phyloP scores from a whole-genome alignment of 352 stramenopile species.

The Pythium apleroticum region DNA sequence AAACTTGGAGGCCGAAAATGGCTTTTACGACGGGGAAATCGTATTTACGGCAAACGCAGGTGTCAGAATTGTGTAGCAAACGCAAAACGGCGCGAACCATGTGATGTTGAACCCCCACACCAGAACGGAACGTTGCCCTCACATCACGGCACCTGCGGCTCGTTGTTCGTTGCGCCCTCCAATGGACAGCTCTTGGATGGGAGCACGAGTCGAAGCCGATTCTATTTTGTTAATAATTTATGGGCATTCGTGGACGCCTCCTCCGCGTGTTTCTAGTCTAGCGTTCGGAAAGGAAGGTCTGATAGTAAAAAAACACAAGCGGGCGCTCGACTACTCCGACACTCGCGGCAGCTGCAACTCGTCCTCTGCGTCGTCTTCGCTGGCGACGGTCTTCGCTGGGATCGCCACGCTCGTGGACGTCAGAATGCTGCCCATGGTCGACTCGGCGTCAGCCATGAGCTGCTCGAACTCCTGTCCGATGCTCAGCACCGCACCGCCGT shows the following conservation, averaged over 20 bases:
- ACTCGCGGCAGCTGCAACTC: neutral
- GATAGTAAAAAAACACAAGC: neutral
- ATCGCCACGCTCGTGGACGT: neutral
- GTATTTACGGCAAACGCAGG: neutral
- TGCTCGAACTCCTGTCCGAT: conserved; percentile 72
- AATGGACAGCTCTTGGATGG: neutral
- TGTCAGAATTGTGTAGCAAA: neutral
- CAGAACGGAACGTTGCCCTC: neutral
- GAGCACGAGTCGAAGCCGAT: conserved; percentile 1
- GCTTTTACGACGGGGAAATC: neutral
- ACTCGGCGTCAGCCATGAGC: conserved; percentile 68
- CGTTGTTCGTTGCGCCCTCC: too few relatives aligned
- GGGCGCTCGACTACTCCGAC: neutral
- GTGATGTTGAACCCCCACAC: too few relatives aligned
- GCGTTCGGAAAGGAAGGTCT: neutral
- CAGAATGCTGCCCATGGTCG: conserved; percentile 46
- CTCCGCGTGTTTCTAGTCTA: neutral
- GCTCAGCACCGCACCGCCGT: conserved; percentile 25
- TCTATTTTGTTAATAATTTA: conserved; percentile 29
- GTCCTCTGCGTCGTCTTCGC: neutral
- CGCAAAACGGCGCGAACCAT: neutral
- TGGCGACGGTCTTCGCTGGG: neutral
- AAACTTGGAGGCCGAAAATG: neutral
- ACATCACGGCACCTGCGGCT: neutral
- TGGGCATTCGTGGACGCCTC: neutral